Conservation (phyloP, 495 filamentous ascomycete genomes). For the Daldinia caldariorum region DNA sequence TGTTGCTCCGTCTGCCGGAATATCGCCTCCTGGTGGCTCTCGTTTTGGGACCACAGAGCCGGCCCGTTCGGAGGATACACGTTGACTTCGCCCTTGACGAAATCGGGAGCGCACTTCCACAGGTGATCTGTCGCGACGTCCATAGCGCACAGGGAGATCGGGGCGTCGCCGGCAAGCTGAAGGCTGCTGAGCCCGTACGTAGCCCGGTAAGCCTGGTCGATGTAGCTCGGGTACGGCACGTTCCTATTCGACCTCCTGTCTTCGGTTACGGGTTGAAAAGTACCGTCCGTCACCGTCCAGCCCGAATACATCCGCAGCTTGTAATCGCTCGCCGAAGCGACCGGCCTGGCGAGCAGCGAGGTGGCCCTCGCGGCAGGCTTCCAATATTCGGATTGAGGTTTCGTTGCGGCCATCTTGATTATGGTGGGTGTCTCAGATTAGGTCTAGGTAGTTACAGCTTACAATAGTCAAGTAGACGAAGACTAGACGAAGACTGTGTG, state of each 20-base stretch:
- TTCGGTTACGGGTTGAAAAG: slow-evolving; percentile 31
- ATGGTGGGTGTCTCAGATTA: neutral
- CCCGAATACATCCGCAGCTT: slow-evolving; percentile 26
- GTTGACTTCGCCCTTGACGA: neutral
- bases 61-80: slow-evolving; percentile 34
- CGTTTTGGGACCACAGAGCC: slow-evolving; percentile 33
- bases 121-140: slow-evolving; percentile 38
- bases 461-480: neutral
- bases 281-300: slow-evolving; percentile 45
- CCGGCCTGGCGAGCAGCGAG: neutral
- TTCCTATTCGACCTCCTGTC: slow-evolving; percentile 35
- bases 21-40: slow-evolving; percentile 5
- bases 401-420: neutral
- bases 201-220: slow-evolving; percentile 10
- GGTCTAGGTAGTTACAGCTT: neutral
- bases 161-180: slow-evolving; percentile 38
- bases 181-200: slow-evolving; percentile 41
- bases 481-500: too few species aligned
- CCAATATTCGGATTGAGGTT: neutral
- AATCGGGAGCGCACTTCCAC: slow-evolving; percentile 33
- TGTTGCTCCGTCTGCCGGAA: slow-evolving; percentile 20
- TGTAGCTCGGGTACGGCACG: slow-evolving; percentile 33
- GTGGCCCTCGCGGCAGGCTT: neutral
- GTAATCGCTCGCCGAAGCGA: slow-evolving; percentile 5
- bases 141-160: slow-evolving; percentile 24